Evolutionary conservation across 768 basidiomycete species (phyloP).

Genomic region (Lentinula lateritia): DNA sequence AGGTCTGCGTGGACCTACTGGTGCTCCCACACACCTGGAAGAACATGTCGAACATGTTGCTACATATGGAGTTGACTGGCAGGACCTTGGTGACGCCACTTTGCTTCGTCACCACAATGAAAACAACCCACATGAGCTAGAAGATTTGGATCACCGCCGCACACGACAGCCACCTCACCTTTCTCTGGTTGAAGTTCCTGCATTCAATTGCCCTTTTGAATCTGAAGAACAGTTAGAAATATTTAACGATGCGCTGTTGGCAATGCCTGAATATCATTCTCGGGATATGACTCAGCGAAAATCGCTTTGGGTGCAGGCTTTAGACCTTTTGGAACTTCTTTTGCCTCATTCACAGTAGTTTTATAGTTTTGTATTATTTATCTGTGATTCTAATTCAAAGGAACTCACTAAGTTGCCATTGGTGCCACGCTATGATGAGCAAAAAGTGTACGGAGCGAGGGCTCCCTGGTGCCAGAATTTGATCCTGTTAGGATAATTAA

Average conservation of each 20-base stretch:
- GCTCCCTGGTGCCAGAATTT: too few species aligned
- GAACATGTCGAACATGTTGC: too few species aligned
- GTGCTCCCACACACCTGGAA: too few species aligned
- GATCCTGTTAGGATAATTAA: too few species aligned
- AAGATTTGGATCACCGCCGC: background rate
- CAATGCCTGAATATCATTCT: background rate
- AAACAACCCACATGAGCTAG: background rate
- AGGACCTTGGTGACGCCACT: background rate
- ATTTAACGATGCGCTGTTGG: background rate
- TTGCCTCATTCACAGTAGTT: too few species aligned
- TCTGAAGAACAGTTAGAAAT: slow-evolving; percentile 1
- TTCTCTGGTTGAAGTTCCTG: slow-evolving; percentile 3
- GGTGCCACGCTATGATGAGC: too few species aligned
- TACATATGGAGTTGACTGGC: slow-evolving; percentile 8
- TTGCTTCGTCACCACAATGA: slow-evolving; percentile 1
- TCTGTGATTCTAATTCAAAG: too few species aligned
- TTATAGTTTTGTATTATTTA: too few species aligned
- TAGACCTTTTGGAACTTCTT: background rate
- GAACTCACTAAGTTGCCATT: too few species aligned
- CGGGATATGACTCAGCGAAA: background rate
- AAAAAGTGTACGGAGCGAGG: too few species aligned
- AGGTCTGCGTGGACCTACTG: slow-evolving; percentile 2
- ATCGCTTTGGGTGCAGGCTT: background rate
- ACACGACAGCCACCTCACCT: slow-evolving; percentile 2
- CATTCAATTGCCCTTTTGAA: slow-evolving; percentile 4